Base-by-base conservation (phyloP, 2,329 filamentous ascomycete genomes). In the Paraconiothyrium sp. region DNA sequence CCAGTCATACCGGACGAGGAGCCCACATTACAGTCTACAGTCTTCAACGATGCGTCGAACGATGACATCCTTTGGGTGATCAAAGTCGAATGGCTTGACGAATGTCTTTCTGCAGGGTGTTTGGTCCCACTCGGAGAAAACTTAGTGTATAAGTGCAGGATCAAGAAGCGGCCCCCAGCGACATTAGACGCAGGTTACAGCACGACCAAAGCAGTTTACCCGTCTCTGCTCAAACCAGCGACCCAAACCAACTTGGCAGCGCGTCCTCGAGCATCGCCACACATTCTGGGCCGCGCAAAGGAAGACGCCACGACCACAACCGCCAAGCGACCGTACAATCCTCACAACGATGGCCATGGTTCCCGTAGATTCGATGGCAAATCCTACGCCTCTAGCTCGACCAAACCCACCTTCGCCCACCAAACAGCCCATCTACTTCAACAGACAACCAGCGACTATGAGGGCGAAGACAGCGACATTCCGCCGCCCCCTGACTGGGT, bases 401-500 rank as follows among this genome's bases (percentile, higher is more conserved):
- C 69, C 41, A 58, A 59, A 27, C 50, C 49, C 4, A 57, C 47
- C 9, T 65, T 70, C 34, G 60, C 60, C 27, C 60, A 67, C 13
- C 68, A 70, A 27, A 68, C 67, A 14, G 69, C 70, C 39, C 66
- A 80, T 57, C 78, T 96, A 6, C 73, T 89, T 10, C 88, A 88
- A 41, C 84, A 91, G 72, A 92, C 90, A 0, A 97, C 93, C 0
- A 92, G 90, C 2, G 93, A 97, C 61, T 86, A 94, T 60, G 91
- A 96, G 30, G 83, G 85, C 20, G 77, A 79, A 1, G 71, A 75
- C 32, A 80, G 62, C 39, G 78, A 85, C 3, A 74, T 92, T 0
- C 92, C 92, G 0, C 83, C 85, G 0, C 79, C 92, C 13, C 94
- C 93, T 1, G 86, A 87, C 2, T 96, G 88, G 88, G 86, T 89